Conservation (phyloP, 345 rosid species). For the Pistacia atlantica region DNA sequence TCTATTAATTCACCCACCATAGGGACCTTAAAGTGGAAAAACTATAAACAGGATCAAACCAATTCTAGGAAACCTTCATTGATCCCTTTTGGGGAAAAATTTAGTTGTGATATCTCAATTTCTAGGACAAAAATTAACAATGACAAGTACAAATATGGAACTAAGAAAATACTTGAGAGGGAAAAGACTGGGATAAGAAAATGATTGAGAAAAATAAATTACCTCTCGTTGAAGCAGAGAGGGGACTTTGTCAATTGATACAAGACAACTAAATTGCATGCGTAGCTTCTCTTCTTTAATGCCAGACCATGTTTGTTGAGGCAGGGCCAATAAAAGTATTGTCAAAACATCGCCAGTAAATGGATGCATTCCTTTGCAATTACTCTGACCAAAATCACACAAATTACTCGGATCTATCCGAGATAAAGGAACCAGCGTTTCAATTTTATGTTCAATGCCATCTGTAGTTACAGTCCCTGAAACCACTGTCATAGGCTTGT, state of each 20-base stretch:
- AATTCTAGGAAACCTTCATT: neutral
- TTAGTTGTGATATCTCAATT: neutral
- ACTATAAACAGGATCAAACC: neutral
- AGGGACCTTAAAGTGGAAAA: too few species aligned
- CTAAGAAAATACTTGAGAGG: neutral
- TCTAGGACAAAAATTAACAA: neutral
- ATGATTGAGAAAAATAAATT: neutral
- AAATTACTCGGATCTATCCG: conserved; percentile 8
- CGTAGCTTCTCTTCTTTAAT: conserved; percentile 29
- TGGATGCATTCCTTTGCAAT: conserved; percentile 28
- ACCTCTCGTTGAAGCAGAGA: conserved; percentile 32
- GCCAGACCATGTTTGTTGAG: conserved; percentile 29
- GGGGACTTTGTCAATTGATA: conserved; percentile 14
- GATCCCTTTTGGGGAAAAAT: neutral
- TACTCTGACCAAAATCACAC: conserved; percentile 16
- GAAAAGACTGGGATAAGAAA: neutral
- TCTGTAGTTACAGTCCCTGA: conserved; percentile 20
- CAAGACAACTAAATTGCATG: conserved; percentile 16
- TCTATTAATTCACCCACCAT: too few species aligned
- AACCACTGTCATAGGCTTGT: conserved; percentile 25
- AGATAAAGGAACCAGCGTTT: conserved; percentile 29
- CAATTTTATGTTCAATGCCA: conserved; percentile 23
- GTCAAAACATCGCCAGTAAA: conserved; percentile 30
- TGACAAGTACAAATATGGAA: neutral
- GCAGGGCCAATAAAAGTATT: conserved; percentile 30